Conservation (phyloP, 2,329 filamentous ascomycete species). For the Ophiocordyceps camponoti-rufipedis region DNA sequence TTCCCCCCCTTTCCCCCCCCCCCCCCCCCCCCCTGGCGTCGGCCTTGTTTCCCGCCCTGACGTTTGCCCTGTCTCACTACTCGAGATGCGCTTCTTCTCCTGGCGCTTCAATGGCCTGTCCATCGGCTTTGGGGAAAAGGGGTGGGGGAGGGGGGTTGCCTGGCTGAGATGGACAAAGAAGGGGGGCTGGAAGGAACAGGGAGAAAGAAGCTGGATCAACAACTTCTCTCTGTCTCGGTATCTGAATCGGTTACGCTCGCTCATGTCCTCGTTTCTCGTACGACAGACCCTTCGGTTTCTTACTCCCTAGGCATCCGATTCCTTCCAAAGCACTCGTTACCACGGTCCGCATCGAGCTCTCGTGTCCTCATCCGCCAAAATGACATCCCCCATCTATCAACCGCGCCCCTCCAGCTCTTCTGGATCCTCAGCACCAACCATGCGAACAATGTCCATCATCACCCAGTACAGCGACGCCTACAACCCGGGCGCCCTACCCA, state of each 20-base stretch:
- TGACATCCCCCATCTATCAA: background rate
- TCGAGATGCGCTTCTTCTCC: background rate
- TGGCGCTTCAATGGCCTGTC: no score
- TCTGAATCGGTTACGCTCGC: background rate
- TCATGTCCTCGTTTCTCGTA: background rate
- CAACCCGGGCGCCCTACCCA: conserved; percentile 7
- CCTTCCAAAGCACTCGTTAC: background rate
- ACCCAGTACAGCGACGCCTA: conserved; percentile 13
- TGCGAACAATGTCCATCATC: conserved; percentile 18
- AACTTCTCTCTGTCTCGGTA: background rate
- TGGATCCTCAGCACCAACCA: conserved; percentile 8
- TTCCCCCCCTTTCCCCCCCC: no score
- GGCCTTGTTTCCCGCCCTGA: background rate
- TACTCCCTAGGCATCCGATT: background rate
- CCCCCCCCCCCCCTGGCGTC: background rate
- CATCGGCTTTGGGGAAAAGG: no score
- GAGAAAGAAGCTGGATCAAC: background rate
- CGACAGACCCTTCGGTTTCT: background rate
- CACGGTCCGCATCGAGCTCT: background rate
- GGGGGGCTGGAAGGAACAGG: background rate
- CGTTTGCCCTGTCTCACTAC: background rate
- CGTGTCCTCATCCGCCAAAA: background rate
- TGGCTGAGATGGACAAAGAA: background rate
- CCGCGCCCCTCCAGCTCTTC: conserved; percentile 3
- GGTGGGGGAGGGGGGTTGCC: background rate